These are phyloP conservation scores for Colletotrichum sp. DNA, from an alignment of 2,329 filamentous ascomycete species.

Conservation along the genomic window DNA sequence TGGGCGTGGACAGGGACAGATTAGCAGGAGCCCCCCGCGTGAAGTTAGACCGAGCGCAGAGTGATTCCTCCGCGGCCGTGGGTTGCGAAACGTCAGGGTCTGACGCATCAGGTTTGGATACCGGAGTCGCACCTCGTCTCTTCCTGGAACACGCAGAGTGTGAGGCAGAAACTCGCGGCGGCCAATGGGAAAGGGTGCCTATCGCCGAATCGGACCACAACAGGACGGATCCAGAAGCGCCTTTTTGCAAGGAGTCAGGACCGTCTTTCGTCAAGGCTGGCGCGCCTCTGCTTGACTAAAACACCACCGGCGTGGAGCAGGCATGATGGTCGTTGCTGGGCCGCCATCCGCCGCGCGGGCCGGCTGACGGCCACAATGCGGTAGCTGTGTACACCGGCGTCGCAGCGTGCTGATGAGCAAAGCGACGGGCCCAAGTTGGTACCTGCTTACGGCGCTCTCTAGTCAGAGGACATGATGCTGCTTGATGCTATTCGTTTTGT, in stretches of 20 bases:
- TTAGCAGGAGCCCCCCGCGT: slow-evolving; percentile 13
- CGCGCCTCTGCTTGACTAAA: slow-evolving; percentile 20
- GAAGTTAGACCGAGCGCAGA: slow-evolving; percentile 16
- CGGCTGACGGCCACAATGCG: slow-evolving; percentile 13
- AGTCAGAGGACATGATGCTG: background rate
- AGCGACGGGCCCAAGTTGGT: background rate
- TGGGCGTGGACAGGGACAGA: background rate
- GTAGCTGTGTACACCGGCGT: slow-evolving; percentile 5
- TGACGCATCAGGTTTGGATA: slow-evolving; percentile 22
- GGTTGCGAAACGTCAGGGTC: slow-evolving; percentile 20
- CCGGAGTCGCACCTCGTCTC: slow-evolving; percentile 22
- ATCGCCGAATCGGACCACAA: slow-evolving; percentile 24
- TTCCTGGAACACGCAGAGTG: slow-evolving; percentile 23
- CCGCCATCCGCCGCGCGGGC: slow-evolving; percentile 19
- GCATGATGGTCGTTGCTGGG: slow-evolving; percentile 20
- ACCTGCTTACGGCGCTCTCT: background rate
- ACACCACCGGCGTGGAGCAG: slow-evolving; percentile 14
- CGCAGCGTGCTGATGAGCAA: background rate
- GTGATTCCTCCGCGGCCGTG: slow-evolving; percentile 17
- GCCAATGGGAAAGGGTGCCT: slow-evolving; percentile 20
- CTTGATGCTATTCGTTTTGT: background rate
- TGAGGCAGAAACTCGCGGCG: slow-evolving; percentile 18
- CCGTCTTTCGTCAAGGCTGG: slow-evolving; percentile 15
- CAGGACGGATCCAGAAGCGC: slow-evolving; percentile 19
- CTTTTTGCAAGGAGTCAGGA: slow-evolving; percentile 14